phyloP scores from a whole-genome alignment of 2,329 filamentous ascomycete species.

The Stemphylium beticola region DNA sequence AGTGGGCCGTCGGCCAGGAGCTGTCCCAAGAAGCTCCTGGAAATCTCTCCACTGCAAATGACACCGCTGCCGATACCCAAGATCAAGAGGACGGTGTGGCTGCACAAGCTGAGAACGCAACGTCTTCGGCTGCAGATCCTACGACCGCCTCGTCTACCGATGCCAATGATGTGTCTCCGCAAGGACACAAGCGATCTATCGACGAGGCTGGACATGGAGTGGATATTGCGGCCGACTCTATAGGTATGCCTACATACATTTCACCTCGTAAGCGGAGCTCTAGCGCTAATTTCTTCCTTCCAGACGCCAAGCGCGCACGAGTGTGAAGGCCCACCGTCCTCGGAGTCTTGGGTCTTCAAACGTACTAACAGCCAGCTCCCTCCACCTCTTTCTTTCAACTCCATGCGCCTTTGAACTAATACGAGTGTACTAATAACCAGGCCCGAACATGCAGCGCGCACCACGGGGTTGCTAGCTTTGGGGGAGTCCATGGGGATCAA shows the following conservation, averaged over 20 bases:
- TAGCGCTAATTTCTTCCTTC: constrained; percentile 16
- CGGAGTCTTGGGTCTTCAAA: constrained; percentile 13
- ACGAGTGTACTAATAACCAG: constrained; percentile 15
- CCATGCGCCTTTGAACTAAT: constrained; percentile 3
- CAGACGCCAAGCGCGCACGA: constrained; percentile 43
- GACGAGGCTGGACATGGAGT: constrained; percentile 40
- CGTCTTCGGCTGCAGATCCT: constrained; percentile 38
- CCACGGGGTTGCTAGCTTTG: neutral
- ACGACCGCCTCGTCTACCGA: constrained; percentile 33
- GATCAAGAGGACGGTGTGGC: constrained; percentile 34
- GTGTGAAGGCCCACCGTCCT: constrained; percentile 36
- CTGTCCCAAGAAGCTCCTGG: constrained; percentile 13
- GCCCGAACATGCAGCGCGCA: neutral
- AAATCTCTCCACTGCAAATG: constrained; percentile 13
- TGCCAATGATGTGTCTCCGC: constrained; percentile 31
- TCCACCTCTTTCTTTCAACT: neutral
- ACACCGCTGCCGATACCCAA: constrained; percentile 20
- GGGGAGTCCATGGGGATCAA: neutral
- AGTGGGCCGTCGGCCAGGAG: constrained; percentile 27
- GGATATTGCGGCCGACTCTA: constrained; percentile 33
- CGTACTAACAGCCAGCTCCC: constrained; percentile 29
- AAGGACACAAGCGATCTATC: constrained; percentile 43
- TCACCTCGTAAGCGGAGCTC: constrained; percentile 1
- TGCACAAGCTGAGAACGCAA: constrained; percentile 30
- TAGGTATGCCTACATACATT: constrained; percentile 28